A percentile compares a stretch with the other conserved stretches of the same genome.
These are phyloP conservation scores for Juncus inflexus DNA, from an alignment of 176 grass and related monocot species.

Conservation along the genomic window DNA sequence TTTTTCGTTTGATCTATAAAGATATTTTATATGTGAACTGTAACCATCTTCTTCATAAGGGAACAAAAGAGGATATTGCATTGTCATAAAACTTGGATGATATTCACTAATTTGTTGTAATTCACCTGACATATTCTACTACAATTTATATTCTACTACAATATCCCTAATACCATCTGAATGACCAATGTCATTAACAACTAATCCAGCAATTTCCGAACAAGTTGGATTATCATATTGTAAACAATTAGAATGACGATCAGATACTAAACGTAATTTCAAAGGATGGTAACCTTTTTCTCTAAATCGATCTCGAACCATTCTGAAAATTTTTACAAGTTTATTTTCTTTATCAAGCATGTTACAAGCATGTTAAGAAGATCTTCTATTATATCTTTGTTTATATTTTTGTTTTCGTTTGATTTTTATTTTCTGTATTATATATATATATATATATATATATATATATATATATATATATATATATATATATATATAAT, in stretches of 20 bases:
- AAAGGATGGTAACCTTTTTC: no score
- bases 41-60: constrained; percentile 39
- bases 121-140: neutral
- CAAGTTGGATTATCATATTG: no score
- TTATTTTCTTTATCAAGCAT: neutral
- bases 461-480: no score
- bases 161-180: neutral
- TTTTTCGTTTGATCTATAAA: neutral
- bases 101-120: neutral
- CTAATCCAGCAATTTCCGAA: constrained; percentile 1
- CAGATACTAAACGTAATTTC: no score
- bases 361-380: neutral
- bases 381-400: no score
- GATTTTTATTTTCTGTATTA: no score
- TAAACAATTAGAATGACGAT: no score
- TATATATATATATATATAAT: constrained; percentile 20
- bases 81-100: constrained; percentile 4
- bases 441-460: no score
- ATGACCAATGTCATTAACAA: constrained; percentile 15
- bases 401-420: no score
- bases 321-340: neutral
- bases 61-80: constrained; percentile 33
- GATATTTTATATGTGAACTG: neutral
- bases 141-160: constrained; percentile 20
- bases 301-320: neutral